Evolutionary conservation across 805 yeast species (phyloP).

Genomic region (Wickerhamomyces chaumierensis): DNA sequence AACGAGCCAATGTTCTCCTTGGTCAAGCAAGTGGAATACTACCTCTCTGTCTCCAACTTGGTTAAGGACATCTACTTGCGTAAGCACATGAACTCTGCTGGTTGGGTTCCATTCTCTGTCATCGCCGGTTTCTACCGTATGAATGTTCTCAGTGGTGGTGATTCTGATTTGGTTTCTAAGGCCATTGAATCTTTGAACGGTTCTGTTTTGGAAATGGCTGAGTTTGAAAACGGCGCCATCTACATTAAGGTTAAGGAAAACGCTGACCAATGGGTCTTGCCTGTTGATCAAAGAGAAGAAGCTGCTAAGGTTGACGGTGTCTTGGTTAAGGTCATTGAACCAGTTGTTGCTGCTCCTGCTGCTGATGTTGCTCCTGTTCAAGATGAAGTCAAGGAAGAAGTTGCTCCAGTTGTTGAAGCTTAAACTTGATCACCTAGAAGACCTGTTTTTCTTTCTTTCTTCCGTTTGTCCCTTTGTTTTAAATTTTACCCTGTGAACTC

Average conservation of each 20-base stretch:
- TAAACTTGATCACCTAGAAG: no score
- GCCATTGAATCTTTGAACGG: slow-evolving; percentile 37
- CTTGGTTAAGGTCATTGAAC: slow-evolving; percentile 12
- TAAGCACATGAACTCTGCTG: slow-evolving; percentile 67
- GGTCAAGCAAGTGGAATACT: slow-evolving; percentile 70
- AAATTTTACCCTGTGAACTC: no score
- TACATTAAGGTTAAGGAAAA: slow-evolving; percentile 50
- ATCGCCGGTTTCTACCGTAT: slow-evolving; percentile 71
- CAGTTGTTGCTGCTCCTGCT: slow-evolving; percentile 6
- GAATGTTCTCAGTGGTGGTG: slow-evolving; percentile 50
- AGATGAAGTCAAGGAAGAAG: slow-evolving; percentile 8
- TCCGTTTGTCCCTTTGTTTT: no score
- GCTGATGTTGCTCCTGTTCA: slow-evolving; percentile 5
- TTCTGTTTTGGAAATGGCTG: slow-evolving; percentile 26
- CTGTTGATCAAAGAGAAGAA: slow-evolving; percentile 34
- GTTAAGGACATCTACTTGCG: slow-evolving; percentile 76
- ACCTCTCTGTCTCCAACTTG: slow-evolving; percentile 80
- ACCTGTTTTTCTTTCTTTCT: no score
- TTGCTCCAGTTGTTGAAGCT: not conserved
- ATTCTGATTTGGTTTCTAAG: slow-evolving; percentile 37
- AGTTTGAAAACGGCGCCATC: slow-evolving; percentile 30
- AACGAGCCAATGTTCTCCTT: slow-evolving; percentile 13
- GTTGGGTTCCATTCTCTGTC: slow-evolving; percentile 54
- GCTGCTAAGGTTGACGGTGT: slow-evolving; percentile 32
- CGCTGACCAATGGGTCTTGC: slow-evolving; percentile 62